Percentiles rank a stretch among this genome's conserved stretches.
Evolutionary conservation across 495 filamentous ascomycete species (phyloP).

Genomic region (Neurospora hispaniola): DNA sequence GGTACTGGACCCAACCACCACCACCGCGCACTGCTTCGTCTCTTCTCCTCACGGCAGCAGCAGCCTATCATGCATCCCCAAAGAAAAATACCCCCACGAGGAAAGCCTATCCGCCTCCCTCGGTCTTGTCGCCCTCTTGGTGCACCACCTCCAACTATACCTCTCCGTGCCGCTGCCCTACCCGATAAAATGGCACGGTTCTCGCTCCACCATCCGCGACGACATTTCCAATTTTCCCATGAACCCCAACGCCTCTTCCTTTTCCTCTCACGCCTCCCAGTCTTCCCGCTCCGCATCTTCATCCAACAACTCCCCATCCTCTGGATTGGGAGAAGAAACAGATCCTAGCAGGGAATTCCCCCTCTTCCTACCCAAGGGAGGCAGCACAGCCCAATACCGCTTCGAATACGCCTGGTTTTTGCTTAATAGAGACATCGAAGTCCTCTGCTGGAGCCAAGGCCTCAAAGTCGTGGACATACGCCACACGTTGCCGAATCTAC

Average conservation of each 20-base stretch:
- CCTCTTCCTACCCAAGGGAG: constrained; percentile 58
- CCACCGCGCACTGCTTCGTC: constrained; percentile 1
- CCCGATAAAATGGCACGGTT: constrained; percentile 59
- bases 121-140: constrained; percentile 68
- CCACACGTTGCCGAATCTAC: constrained; percentile 84
- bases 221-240: constrained; percentile 56
- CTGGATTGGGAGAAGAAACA: not conserved
- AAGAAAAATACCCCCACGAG: constrained; percentile 34
- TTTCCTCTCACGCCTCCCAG: not conserved
- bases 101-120: constrained; percentile 70
- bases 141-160: constrained; percentile 73
- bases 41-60: too few relatives aligned
- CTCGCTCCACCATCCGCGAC: constrained; percentile 68
- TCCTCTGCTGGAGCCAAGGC: constrained; percentile 62
- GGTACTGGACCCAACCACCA: constrained; percentile 41
- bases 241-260: not conserved
- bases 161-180: constrained; percentile 72
- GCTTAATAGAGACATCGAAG: constrained; percentile 87
- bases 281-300: not conserved
- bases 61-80: constrained; percentile 10
- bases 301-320: not conserved
- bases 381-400: constrained; percentile 57
- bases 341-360: constrained; percentile 61
- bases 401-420: constrained; percentile 95
- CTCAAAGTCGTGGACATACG: constrained; percentile 74